Conservation (phyloP, 2,329 filamentous ascomycete species). For the Beauveria australis region DNA sequence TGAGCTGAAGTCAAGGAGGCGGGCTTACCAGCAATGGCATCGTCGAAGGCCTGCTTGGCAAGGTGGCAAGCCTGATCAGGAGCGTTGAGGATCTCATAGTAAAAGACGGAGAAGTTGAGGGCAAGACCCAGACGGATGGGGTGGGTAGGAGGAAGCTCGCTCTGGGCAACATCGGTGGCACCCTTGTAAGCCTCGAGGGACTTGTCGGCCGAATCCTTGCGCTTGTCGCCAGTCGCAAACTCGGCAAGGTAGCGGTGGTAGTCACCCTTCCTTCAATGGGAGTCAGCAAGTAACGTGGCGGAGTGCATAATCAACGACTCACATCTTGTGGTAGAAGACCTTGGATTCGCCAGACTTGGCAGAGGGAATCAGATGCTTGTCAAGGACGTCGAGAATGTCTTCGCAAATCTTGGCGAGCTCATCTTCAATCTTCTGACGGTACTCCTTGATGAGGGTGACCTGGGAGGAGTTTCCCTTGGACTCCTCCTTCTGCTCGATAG, state of each 20-base stretch:
- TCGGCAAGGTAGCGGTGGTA: slow-evolving; percentile 98
- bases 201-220: slow-evolving; percentile 88
- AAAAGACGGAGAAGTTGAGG: slow-evolving; percentile 99
- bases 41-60: slow-evolving; percentile 98
- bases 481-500: slow-evolving; percentile 99
- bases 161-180: slow-evolving; percentile 97
- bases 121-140: slow-evolving; percentile 96
- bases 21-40: slow-evolving; percentile 71
- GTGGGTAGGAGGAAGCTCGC: slow-evolving; percentile 93
- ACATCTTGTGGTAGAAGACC: slow-evolving; percentile 99
- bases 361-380: slow-evolving; percentile 87
- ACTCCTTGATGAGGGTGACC: slow-evolving; percentile 89
- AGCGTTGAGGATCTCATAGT: slow-evolving; percentile 99
- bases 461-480: slow-evolving; percentile 94
- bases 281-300: background rate
- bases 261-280: slow-evolving; percentile 78
- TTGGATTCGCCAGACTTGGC: slow-evolving; percentile 95
- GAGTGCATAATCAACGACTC: slow-evolving; percentile 13
- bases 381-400: slow-evolving; percentile 90
- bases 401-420: slow-evolving; percentile 97
- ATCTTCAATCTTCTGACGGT: slow-evolving; percentile 95
- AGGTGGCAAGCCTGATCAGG: slow-evolving; percentile 97
- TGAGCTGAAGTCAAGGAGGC: background rate
- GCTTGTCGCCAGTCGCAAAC: slow-evolving; percentile 89
- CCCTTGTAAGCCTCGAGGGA: slow-evolving; percentile 95